Evolutionary conservation across 352 stramenopile species (phyloP).

Genomic region (Saprolegnia diclina): DNA sequence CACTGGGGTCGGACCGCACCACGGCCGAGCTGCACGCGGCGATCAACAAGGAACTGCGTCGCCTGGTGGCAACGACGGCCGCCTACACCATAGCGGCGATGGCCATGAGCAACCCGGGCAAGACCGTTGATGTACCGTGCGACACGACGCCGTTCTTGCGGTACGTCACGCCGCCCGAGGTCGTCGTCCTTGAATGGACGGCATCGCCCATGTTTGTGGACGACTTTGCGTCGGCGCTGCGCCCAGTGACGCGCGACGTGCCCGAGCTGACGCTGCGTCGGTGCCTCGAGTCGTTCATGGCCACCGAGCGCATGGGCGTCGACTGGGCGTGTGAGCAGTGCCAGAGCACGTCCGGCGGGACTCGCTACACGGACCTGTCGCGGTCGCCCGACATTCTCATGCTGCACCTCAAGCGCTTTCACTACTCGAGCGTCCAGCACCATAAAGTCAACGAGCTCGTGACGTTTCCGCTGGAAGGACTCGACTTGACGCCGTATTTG

Average conservation of each 20-base stretch:
- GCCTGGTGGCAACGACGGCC: not conserved
- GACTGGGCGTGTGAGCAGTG: conserved; percentile 76
- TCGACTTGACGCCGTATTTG: conserved; percentile 79
- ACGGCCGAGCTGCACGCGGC: conserved; percentile 4
- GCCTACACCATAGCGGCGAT: conserved; percentile 55
- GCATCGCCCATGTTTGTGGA: conserved; percentile 10
- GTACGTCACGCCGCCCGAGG: conserved; percentile 64
- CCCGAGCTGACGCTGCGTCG: conserved; percentile 42
- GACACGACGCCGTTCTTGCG: conserved; percentile 54
- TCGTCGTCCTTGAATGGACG: conserved; percentile 72
- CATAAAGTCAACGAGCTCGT: conserved; percentile 78
- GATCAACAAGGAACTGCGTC: not conserved
- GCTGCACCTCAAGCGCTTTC: conserved; percentile 86
- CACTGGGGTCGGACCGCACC: conserved; percentile 20
- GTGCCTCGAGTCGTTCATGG: conserved; percentile 70
- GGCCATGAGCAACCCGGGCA: conserved; percentile 40
- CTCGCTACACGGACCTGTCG: conserved; percentile 60
- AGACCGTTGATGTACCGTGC: conserved; percentile 35
- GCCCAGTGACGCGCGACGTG: conserved; percentile 26
- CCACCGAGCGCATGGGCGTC: conserved; percentile 61
- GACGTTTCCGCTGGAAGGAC: conserved; percentile 67
- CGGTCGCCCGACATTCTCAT: conserved; percentile 75
- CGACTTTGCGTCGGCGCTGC: conserved; percentile 33
- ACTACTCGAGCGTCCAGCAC: conserved; percentile 81
- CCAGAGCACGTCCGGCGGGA: conserved; percentile 49